These are phyloP conservation scores for Coemansia umbellata DNA, from an alignment of 192 early-diverging fungal species.

Conservation along the genomic window DNA sequence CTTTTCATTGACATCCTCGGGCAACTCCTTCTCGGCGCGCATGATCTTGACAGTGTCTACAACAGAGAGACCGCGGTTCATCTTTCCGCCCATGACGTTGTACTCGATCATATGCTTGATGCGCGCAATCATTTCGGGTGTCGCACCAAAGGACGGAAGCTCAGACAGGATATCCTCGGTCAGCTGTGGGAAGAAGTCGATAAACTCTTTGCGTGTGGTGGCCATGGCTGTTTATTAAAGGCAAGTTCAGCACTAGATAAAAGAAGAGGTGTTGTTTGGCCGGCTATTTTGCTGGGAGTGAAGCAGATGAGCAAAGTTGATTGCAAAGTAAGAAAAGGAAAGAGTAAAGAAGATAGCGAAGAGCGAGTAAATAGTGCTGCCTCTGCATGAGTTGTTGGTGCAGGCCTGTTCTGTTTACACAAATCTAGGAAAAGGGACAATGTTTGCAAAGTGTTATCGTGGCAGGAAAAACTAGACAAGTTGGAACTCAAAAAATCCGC, in stretches of 20 bases:
- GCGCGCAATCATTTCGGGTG: conserved; percentile 64
- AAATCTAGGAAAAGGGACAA: too few species aligned
- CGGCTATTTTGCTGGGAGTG: too few species aligned
- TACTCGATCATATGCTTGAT: conserved; percentile 61
- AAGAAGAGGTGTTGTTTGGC: too few species aligned
- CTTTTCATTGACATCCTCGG: conserved; percentile 76
- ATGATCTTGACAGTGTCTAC: conserved; percentile 83
- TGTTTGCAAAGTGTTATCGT: too few species aligned
- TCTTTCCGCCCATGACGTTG: conserved; percentile 77
- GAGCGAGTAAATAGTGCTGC: too few species aligned
- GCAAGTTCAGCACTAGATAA: too few species aligned
- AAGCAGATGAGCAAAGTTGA: neutral
- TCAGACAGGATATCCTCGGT: conserved; percentile 70
- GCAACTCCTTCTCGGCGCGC: conserved; percentile 61
- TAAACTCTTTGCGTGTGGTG: conserved; percentile 57
- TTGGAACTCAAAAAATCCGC: too few species aligned
- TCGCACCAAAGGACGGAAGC: conserved; percentile 64
- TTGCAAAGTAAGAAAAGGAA: neutral
- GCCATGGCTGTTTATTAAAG: conserved; percentile 20
- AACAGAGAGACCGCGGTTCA: conserved; percentile 97
- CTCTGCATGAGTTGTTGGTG: too few species aligned
- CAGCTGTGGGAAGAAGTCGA: conserved; percentile 70
- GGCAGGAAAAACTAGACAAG: too few species aligned
- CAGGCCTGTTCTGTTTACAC: too few species aligned
- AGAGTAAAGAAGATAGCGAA: neutral